Evolutionary conservation across 371 early-diverging fungal genomes (phyloP), one percentile per base, ranked within the genome.

Genomic region (Mucor racemosus): DNA sequence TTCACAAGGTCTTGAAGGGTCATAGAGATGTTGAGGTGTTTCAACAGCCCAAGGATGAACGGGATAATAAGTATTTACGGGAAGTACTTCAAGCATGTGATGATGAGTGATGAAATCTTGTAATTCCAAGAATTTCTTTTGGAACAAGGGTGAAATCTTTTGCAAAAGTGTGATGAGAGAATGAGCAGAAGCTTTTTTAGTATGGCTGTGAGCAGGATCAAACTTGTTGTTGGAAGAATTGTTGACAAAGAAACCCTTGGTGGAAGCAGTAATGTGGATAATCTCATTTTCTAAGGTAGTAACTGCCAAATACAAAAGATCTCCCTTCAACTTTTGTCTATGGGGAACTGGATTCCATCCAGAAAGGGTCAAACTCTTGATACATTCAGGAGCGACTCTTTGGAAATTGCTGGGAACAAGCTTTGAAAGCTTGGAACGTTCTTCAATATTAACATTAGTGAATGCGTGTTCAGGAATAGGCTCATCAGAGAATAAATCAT

Each of bases 271-370:
- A 69, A 98, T 92, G 65, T 96, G 91, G 46, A 91, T 77, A 19
- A 80, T 84, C 66, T 92, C 88, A 60, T 85, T 87, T 76, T 97
- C 98, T 44, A 97, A 76, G 7, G 96, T 96, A 9, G 85, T 88
- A 17, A 91, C 88, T 33, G 79, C 80, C 55, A 98, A 74, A 76
- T 97, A 98, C 62, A 97, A 69, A 61, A 97, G 82, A 73, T 98
- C 96, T 48, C 88, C 97, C 69, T 87, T 85, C 34, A 92, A 77
- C 62, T 88, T 85, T 60, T 91, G 91, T 65, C 86, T 72, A 55
- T 88, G 90, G 13, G 95, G 93, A 5, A 95, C 94, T 31, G 96
- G 96, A 74, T 96, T 97, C 96, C 96, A 97, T 17, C 91, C 89
- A 59, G 97, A 97, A 35, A 95, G 75, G 13, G 87, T 65, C 57